phyloP scores from a whole-genome alignment of 1,284 basidiomycete species.

The Laetiporus sulphureus region DNA sequence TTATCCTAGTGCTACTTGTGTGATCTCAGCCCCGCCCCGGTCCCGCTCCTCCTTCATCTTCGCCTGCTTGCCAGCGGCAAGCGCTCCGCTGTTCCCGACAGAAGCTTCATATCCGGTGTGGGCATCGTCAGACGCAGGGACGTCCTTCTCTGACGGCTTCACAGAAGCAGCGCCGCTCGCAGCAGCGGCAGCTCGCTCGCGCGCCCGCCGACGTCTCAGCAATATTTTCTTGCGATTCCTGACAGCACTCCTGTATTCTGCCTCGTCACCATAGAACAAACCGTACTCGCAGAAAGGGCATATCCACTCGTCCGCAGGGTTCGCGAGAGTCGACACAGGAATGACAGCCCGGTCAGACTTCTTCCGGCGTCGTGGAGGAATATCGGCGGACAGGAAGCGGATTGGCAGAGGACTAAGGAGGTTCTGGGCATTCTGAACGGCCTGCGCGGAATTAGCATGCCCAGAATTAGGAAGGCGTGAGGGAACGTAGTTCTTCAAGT shows the following conservation, averaged over 20 bases:
- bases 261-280: slow-evolving; percentile 76
- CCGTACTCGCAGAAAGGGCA: slow-evolving; percentile 86
- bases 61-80: slow-evolving; percentile 19
- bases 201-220: slow-evolving; percentile 63
- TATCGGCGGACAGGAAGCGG: slow-evolving; percentile 60
- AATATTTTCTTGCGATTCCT: slow-evolving; percentile 75
- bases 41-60: slow-evolving; percentile 18
- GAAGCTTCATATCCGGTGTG: slow-evolving; percentile 27
- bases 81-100: slow-evolving; percentile 10
- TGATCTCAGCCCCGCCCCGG: slow-evolving; percentile 3
- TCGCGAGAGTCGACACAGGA: slow-evolving; percentile 37
- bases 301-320: slow-evolving; percentile 80
- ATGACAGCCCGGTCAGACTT: slow-evolving; percentile 17
- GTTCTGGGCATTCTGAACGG: slow-evolving; percentile 37
- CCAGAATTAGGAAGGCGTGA: slow-evolving; percentile 65
- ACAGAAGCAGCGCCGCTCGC: slow-evolving; percentile 29
- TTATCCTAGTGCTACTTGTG: slow-evolving; percentile 7
- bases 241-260: slow-evolving; percentile 57
- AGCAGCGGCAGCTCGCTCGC: slow-evolving; percentile 62
- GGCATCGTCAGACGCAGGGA: slow-evolving; percentile 30
- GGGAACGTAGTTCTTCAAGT: slow-evolving; percentile 82
- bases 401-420: slow-evolving; percentile 52
- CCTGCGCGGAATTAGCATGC: slow-evolving; percentile 31
- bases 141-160: slow-evolving; percentile 25
- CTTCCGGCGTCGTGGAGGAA: slow-evolving; percentile 45